Conservation (phyloP, 1,284 basidiomycete species). For the Sporisorium exsertum region DNA sequence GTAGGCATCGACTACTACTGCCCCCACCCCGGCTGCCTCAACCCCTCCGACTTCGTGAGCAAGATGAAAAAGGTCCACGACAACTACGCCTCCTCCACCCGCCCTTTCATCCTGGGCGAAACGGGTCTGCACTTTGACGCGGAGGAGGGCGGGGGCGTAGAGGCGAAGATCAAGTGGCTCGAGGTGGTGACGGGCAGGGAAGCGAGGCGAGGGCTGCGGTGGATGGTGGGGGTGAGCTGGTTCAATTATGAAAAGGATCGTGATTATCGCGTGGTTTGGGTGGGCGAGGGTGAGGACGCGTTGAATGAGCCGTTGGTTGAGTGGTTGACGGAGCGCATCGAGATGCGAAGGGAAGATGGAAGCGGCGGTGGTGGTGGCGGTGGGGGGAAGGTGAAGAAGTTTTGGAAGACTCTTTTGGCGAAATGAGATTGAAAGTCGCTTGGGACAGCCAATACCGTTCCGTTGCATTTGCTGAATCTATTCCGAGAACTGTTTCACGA, state of each 20-base stretch:
- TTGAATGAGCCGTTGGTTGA: conserved; percentile 9
- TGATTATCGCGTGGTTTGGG: conserved; percentile 29
- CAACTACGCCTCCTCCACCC: background rate
- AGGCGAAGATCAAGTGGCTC: conserved; percentile 30
- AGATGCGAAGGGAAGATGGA: background rate
- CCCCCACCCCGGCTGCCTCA: conserved; percentile 15
- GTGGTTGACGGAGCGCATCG: background rate
- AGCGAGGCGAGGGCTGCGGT: conserved; percentile 6
- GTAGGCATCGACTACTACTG: conserved; percentile 50
- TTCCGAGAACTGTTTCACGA: background rate
- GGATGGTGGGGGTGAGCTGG: conserved; percentile 27
- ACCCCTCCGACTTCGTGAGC: conserved; percentile 18
- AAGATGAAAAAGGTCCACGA: conserved; percentile 39
- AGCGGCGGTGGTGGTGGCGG: background rate
- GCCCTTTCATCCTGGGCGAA: conserved; percentile 37
- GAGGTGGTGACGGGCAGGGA: conserved; percentile 16
- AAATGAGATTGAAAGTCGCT: background rate
- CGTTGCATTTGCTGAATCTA: background rate
- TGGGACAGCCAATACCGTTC: background rate
- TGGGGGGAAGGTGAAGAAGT: conserved; percentile 22
- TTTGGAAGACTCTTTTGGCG: conserved; percentile 28
- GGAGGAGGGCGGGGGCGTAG: background rate
- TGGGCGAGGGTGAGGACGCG: background rate
- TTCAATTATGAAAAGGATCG: conserved; percentile 51
- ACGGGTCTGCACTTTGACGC: conserved; percentile 40